Base-by-base conservation (phyloP, 176 grass and related monocot genomes). In the Oropetium thomaeum region DNA sequence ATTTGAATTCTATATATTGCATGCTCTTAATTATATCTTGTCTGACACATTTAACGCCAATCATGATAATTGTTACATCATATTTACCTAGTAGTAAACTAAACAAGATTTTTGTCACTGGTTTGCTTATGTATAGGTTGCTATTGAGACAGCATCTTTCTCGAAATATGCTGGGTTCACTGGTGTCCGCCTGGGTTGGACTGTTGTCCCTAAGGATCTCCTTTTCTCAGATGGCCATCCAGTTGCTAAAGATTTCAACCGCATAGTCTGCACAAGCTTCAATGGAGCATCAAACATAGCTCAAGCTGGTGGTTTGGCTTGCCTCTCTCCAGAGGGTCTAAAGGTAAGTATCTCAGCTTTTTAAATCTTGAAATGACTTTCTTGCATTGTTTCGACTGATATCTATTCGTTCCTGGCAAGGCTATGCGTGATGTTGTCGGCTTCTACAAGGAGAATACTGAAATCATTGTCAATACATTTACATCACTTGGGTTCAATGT, bases 131-230 rank as follows among this genome's bases (percentile, higher is more conserved):
- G 80, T 71, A 70, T 44, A 99, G 96, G 96, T 99, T 71, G 86
- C 91, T 2, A 76, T 99, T 79, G 96, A 99, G 76, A 99, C 82
- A 45, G 88, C 96, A 35, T 99, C 91, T 45, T 99, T 95, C 76
- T 99, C 96, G 22, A 98, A 98, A 63, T 98, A 99, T 84, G 91
- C 96, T 45, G 96, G 96, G 29, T 95, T 99, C 69, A 99, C 96
- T 30, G 96, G 91, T 73, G 96, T 95, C 29, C 87, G 89, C 26
- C 84, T 95, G 51, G 96, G 96, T 62, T 99, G 96, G 96, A 99
- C 96, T 20, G 96, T 99, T 14, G 64, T 95, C 43, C 96, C 91
- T 20, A 92, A 95, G 68, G 91, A 95, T 59, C 86, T 99, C 26
- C 91, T 89, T 67, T 99, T 99, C 79, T 82, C 96, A 40, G 91